These are phyloP conservation scores for Globisporangium yorkense DNA, from an alignment of 352 stramenopile genomes.

Conservation along the genomic window DNA sequence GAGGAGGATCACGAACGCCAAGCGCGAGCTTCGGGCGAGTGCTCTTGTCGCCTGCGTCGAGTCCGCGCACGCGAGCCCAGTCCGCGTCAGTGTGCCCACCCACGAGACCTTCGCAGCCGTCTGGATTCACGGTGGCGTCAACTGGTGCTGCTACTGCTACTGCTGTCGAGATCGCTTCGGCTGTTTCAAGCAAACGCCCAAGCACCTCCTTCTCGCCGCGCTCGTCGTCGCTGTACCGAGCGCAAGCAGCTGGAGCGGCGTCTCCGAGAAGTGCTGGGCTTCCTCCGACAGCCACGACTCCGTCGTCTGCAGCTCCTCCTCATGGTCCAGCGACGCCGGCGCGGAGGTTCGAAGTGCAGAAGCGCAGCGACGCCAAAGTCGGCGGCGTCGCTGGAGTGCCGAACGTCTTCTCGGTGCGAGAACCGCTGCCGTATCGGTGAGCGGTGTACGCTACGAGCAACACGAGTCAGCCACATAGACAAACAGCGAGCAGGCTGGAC, in stretches of 20 bases:
- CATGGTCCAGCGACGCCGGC: conserved; percentile 1
- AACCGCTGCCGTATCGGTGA: conserved; percentile 55
- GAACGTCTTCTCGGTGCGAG: conserved; percentile 33
- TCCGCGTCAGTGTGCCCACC: conserved; percentile 29
- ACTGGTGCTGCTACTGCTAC: background rate
- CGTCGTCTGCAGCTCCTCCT: background rate
- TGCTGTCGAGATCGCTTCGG: background rate
- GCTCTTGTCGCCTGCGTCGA: conserved; percentile 9
- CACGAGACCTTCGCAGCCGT: conserved; percentile 3
- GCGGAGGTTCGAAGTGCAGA: conserved; percentile 47
- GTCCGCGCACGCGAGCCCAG: conserved; percentile 19
- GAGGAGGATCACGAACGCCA: background rate
- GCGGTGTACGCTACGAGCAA: no score
- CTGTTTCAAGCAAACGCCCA: conserved; percentile 15
- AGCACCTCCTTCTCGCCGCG: conserved; percentile 43
- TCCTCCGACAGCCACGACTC: background rate
- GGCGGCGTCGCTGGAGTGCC: conserved; percentile 36
- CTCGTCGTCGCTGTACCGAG: conserved; percentile 15
- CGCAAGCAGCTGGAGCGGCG: background rate
- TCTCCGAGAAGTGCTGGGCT: conserved; percentile 14
- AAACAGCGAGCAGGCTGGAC: no score
- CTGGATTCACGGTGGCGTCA: background rate
- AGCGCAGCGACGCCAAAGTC: conserved; percentile 23
- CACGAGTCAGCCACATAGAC: background rate
- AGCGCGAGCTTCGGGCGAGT: conserved; percentile 3